phyloP scores from a whole-genome alignment of 1,284 basidiomycete genomes.

The Ustilago esculenta region DNA sequence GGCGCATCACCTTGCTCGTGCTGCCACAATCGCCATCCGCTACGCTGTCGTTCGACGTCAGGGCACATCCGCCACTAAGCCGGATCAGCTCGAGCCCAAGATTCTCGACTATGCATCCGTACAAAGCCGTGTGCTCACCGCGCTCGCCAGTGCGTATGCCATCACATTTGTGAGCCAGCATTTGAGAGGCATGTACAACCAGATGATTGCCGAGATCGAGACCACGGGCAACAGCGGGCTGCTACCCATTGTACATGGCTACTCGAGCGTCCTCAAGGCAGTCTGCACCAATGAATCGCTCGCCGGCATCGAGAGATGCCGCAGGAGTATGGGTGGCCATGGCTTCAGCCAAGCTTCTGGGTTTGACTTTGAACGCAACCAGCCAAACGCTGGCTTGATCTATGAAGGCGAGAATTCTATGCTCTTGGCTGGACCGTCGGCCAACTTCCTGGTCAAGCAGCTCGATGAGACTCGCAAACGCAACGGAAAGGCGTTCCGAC shows the following conservation, averaged over 20 bases:
- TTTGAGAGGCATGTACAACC: constrained; percentile 45
- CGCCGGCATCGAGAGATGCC: constrained; percentile 47
- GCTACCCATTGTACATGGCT: constrained; percentile 54
- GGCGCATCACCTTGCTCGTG: constrained; percentile 51
- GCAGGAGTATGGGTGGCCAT: constrained; percentile 55
- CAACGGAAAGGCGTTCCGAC: constrained; percentile 19
- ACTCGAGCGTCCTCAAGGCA: constrained; percentile 57
- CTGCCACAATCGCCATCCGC: constrained; percentile 49
- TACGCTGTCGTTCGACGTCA: constrained; percentile 53
- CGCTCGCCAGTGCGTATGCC: constrained; percentile 49
- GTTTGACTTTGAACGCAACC: constrained; percentile 56
- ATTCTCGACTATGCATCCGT: constrained; percentile 56
- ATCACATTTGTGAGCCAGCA: constrained; percentile 52
- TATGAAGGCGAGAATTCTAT: constrained; percentile 60
- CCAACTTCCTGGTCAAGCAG: constrained; percentile 57
- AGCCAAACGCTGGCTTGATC: constrained; percentile 56
- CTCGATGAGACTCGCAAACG: constrained; percentile 32
- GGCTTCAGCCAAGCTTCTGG: constrained; percentile 52
- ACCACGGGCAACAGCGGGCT: constrained; percentile 29
- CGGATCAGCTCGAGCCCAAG: constrained; percentile 45
- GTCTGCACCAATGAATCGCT: constrained; percentile 50
- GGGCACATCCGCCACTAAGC: constrained; percentile 38
- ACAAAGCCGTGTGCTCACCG: constrained; percentile 51
- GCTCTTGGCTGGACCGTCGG: constrained; percentile 50
- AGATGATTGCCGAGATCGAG: constrained; percentile 45